Conservation (phyloP, 306 rosid genomes). For the Pueraria montana region DNA sequence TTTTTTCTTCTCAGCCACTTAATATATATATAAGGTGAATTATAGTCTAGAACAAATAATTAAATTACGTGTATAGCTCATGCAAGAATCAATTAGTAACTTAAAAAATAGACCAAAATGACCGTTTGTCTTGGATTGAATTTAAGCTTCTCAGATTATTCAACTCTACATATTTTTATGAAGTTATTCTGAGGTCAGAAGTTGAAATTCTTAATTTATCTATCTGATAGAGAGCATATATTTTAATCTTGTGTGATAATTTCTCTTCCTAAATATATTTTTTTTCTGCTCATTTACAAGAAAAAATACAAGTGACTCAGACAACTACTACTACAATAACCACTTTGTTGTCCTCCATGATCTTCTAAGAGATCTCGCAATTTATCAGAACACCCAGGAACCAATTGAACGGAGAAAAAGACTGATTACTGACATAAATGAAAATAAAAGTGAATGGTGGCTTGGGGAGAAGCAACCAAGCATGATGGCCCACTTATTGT, state of each 20-base stretch:
- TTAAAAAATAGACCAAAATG: no score
- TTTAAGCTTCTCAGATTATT: no score
- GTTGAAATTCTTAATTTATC: no score
- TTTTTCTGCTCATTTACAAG: constrained; percentile 47
- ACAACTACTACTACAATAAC: constrained; percentile 55
- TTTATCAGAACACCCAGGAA: constrained; percentile 41
- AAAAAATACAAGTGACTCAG: constrained; percentile 47
- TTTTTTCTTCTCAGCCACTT: not conserved
- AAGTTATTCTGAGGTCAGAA: no score
- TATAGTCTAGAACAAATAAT: no score
- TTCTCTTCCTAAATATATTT: not conserved
- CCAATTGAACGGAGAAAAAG: constrained; percentile 53
- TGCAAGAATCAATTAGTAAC: no score
- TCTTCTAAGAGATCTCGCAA: constrained; percentile 72
- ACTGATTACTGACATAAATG: constrained; percentile 48
- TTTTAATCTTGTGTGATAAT: not conserved
- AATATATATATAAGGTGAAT: not conserved
- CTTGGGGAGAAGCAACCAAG: constrained; percentile 32
- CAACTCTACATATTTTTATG: no score
- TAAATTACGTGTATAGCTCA: no score
- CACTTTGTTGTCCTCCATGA: constrained; percentile 59
- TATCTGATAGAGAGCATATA: not conserved
- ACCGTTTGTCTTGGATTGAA: no score
- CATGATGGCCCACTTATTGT: constrained; percentile 32
- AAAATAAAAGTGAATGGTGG: constrained; percentile 47